Base-by-base conservation (phyloP, 805 yeast species). In the Candida quercuum region DNA sequence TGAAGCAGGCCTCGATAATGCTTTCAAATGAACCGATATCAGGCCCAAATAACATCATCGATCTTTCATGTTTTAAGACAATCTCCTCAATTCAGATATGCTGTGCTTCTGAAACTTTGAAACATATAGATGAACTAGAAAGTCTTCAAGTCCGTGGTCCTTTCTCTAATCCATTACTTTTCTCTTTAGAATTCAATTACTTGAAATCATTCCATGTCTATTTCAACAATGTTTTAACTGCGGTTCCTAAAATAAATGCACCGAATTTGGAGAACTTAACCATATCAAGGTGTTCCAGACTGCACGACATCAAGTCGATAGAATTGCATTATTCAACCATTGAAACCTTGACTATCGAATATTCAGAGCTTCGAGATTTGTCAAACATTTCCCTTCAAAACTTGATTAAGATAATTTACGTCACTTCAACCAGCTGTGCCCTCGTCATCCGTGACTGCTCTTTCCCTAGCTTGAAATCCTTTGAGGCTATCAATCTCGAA, bases 91-190 rank as follows among this genome's bases (percentile, higher is more conserved):
- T 46, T 5, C 40, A 44, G 32, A 39, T 44, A 2, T 45, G 51
- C 20, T 40, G 35, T 34, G 44, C 48, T 19, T 42, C 38, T 11
- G 43, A 45, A 25, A 30, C 42, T n/a, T 28, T 47, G 26, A 28
- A 17, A 24, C 28, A 37, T 23, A 36, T 43, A 5, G 33, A 38
- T 6, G 6, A 10, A 12, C 17, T 45, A 13, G 28, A 33, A n/a
- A 33, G 20, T 8, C 22, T 47, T 13, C 45, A 45, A 33, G 39
- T 46, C 5, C 35, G 52, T 25, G 49, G 52, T 5, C 49, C 49
- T 4, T 30, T 47, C 11, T 21, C 10, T 11, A 37, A 44, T n/a
- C 33, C 17, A 13, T 4, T 38, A 2, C 18, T 48, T n/a, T 40
- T 29, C 21, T 23, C 22, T 2, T 13, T 29, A 7, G 32, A 35